These are phyloP conservation scores for Mycosphaerella sp. DNA, from an alignment of 2,329 filamentous ascomycete species.

Conservation along the genomic window DNA sequence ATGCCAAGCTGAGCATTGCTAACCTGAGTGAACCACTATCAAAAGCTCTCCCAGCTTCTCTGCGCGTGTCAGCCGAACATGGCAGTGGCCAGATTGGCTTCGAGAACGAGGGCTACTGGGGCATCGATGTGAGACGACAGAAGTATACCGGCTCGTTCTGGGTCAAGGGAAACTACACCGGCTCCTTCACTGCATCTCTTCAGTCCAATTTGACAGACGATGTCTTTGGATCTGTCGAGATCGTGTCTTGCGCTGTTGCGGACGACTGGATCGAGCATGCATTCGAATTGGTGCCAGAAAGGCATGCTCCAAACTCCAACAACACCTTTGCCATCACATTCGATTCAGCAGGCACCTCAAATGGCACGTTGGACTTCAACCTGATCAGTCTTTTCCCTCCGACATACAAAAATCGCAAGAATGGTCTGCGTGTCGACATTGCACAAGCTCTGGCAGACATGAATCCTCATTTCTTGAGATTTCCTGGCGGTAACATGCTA, in stretches of 20 bases:
- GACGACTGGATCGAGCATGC: slow-evolving; percentile 35
- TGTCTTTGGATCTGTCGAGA: slow-evolving; percentile 36
- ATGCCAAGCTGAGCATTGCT: slow-evolving; percentile 21
- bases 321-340: slow-evolving; percentile 48
- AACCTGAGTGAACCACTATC: slow-evolving; percentile 23
- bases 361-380: slow-evolving; percentile 45
- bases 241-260: slow-evolving; percentile 35
- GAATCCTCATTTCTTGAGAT: slow-evolving; percentile 48
- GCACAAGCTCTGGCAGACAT: slow-evolving; percentile 36
- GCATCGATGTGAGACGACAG: slow-evolving; percentile 45
- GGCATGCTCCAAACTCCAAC: slow-evolving; percentile 42
- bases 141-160: slow-evolving; percentile 35
- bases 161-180: slow-evolving; percentile 30
- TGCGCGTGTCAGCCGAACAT: slow-evolving; percentile 26
- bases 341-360: slow-evolving; percentile 33
- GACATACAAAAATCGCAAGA: slow-evolving; percentile 49
- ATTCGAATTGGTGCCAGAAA: slow-evolving; percentile 28
- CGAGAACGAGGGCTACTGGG: slow-evolving; percentile 46
- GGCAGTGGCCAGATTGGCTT: slow-evolving; percentile 43
- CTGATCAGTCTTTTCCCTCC: slow-evolving; percentile 50
- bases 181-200: slow-evolving; percentile 27
- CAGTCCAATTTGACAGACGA: slow-evolving; percentile 39
- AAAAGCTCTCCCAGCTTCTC: slow-evolving; percentile 23
- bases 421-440: slow-evolving; percentile 48
- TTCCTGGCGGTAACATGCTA: slow-evolving; percentile 58